phyloP scores from a whole-genome alignment of 441 rosid species.

The Theobroma grandiflorum region DNA sequence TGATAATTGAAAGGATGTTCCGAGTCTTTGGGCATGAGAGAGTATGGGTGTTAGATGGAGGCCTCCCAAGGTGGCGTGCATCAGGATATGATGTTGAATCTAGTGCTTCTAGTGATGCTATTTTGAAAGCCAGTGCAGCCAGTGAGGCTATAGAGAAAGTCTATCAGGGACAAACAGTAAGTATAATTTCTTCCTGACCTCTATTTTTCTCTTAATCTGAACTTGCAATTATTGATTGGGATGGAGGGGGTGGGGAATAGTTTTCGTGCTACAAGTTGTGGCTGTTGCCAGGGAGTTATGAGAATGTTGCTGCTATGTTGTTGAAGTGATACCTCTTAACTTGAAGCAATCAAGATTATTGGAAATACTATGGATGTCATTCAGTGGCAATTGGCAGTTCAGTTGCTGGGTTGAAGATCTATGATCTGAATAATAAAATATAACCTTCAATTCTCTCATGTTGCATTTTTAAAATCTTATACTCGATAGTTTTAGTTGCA shows the following conservation, averaged over 20 bases:
- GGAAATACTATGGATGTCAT: neutral
- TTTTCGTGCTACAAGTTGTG: neutral
- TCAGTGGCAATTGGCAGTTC: constrained; percentile 1
- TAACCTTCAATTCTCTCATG: neutral
- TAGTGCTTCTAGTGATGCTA: constrained; percentile 91
- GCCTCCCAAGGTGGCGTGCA: constrained; percentile 96
- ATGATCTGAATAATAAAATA: neutral
- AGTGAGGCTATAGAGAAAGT: constrained; percentile 93
- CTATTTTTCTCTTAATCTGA: neutral
- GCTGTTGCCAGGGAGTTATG: neutral
- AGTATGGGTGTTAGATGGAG: constrained; percentile 98
- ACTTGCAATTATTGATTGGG: neutral
- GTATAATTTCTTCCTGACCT: constrained; percentile 30
- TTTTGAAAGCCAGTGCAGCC: constrained; percentile 94
- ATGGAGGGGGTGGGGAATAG: neutral
- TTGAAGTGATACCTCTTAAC: neutral
- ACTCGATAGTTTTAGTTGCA: constrained; percentile 17
- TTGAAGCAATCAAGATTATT: neutral
- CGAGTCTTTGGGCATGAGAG: constrained; percentile 91
- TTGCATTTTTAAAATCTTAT: neutral
- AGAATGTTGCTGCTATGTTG: neutral
- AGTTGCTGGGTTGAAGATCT: constrained; percentile 1
- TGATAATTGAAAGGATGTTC: constrained; percentile 81
- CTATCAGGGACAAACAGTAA: constrained; percentile 84
- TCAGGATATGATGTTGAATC: constrained; percentile 96